phyloP scores from a whole-genome alignment of 2,329 filamentous ascomycete species.

The Fusarium miscanthi region DNA sequence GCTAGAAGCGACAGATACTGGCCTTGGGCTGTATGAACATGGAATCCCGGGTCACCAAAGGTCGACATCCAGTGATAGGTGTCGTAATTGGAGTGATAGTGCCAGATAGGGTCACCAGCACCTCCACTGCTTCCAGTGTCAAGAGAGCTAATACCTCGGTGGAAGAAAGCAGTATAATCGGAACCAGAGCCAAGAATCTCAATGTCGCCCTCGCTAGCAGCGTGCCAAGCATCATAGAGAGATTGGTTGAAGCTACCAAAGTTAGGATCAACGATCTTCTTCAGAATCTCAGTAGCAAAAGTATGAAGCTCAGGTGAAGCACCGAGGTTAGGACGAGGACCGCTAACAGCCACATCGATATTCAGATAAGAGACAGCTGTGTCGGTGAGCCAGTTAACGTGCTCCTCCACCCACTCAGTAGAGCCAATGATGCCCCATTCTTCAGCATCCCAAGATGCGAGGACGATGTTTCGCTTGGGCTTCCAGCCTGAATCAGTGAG shows the following conservation, averaged over 20 bases:
- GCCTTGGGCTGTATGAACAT: constrained; percentile 69
- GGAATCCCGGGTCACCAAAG: constrained; percentile 75
- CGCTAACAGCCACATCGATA: constrained; percentile 75
- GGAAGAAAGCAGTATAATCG: constrained; percentile 75
- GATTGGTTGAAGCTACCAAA: constrained; percentile 62
- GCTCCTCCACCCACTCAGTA: constrained; percentile 89
- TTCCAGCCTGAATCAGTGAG: constrained; percentile 81
- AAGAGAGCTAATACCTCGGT: constrained; percentile 60
- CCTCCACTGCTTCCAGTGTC: constrained; percentile 65
- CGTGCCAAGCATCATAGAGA: constrained; percentile 56
- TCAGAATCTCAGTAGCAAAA: constrained; percentile 70
- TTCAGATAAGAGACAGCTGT: constrained; percentile 83
- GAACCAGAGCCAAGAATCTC: constrained; percentile 72
- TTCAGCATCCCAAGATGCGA: constrained; percentile 77
- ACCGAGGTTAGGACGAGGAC: constrained; percentile 65
- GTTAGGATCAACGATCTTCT: constrained; percentile 67
- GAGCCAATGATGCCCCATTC: constrained; percentile 85
- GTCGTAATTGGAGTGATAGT: constrained; percentile 89
- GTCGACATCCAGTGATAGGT: constrained; percentile 85
- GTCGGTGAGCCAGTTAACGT: constrained; percentile 77
- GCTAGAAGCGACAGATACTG: constrained; percentile 57
- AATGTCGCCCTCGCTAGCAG: constrained; percentile 51
- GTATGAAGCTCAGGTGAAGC: constrained; percentile 76
- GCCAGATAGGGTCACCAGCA: constrained; percentile 68
- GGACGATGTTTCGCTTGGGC: constrained; percentile 77